Evolutionary conservation across 2,329 filamentous ascomycete species (phyloP), one percentile per base, ranked within the genome.

Genomic region (Didymella segeticola): DNA sequence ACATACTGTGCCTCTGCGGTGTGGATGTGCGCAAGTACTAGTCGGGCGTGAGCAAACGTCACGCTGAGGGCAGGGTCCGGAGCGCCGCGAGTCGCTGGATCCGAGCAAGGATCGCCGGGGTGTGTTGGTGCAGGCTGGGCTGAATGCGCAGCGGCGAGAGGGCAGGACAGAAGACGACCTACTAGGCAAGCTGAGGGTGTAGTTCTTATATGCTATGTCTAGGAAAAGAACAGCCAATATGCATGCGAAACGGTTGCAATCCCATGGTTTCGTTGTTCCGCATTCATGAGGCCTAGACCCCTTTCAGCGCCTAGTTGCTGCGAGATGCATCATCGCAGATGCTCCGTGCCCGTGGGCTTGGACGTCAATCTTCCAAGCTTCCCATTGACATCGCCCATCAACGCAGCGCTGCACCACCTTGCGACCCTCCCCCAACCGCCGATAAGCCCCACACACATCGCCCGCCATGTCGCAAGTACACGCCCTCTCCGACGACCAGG

Each of bases 401-500:
- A 25, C 23, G 49, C 57, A 23, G 51, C 30, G 34, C 61, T 54
- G 50, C 61, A 57, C 61, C 52, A 48, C 55, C 48, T 37, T 45
- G 10, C 41, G 38, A 41, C 26, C 50, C 50, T 37, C 47, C 25
- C 33, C 12, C 43, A 50, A 36, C 45, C 47, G 26, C 23, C 56
- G 39, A 37, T 37, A 37, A n/a, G 22, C 38, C 56, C 7, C 49
- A 29, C 48, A 49, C 55, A 58, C 47, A n/a, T 38, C 62, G 76
- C 76, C 74, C 77, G 89, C 78, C 77, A 96, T 96, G 92, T 95
- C 92, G 79, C 89, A 92, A 83, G 82, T 86, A 64, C 92, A 96
- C 88, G 90, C 91, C 77, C 89, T 98, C 81, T 96, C 93, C 80
- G 93, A 97, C 85, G 92, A 96, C 82, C 92, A 96, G 89, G 91